Evolutionary conservation across 345 rosid genomes (phyloP).

Genomic region (Eucalyptus cloeziana): DNA sequence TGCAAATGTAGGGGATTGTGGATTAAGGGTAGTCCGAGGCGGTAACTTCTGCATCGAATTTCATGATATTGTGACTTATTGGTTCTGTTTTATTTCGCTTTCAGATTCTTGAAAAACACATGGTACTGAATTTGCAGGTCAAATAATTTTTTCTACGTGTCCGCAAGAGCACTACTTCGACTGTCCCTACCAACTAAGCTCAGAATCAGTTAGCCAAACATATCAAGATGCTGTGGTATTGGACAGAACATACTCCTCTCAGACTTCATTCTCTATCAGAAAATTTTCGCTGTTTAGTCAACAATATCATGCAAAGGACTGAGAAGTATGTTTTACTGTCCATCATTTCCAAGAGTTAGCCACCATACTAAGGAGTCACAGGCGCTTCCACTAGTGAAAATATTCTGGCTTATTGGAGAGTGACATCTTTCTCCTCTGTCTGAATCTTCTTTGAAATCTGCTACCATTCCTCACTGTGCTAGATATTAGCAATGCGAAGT

Average conservation of each 20-base stretch:
- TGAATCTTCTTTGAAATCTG: neutral
- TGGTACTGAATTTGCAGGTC: constrained; percentile 29
- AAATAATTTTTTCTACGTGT: constrained; percentile 47
- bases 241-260: neutral
- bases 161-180: constrained; percentile 89
- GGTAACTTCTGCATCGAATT: constrained; percentile 18
- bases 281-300: neutral
- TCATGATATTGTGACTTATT: neutral
- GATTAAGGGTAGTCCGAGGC: constrained; percentile 58
- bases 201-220: constrained; percentile 64
- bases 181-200: constrained; percentile 87
- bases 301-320: neutral
- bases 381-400: neutral
- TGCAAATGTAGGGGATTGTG: constrained; percentile 85
- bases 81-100: neutral
- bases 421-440: neutral
- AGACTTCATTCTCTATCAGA: neutral
- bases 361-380: neutral
- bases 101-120: neutral
- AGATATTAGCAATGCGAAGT: neutral
- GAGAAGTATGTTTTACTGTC: neutral
- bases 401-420: neutral
- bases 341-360: neutral
- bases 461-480: neutral
- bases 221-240: constrained; percentile 78